Base-by-base conservation (phyloP, 2,329 filamentous ascomycete genomes). In the Monosporascus sp. region DNA sequence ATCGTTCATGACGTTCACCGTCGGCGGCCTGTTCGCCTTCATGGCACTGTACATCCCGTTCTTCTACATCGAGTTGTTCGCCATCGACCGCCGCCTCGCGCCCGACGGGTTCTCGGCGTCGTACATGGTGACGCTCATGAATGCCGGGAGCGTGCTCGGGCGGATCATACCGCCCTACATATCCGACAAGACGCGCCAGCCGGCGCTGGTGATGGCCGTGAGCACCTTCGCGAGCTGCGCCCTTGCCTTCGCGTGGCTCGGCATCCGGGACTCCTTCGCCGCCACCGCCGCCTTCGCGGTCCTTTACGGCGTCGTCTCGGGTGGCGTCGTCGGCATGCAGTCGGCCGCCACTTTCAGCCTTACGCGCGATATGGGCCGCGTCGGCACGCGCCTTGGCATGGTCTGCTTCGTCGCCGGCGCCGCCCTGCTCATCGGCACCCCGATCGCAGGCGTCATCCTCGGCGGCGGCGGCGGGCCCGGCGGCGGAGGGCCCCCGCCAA, bases 41-140 rank as follows among this genome's bases (percentile, higher is more conserved):
- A 62, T 78, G 58, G 72, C 71, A 37, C 64, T 79, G 22, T 80
- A 79, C 61, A 70, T 76, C 46, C 69, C 75, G 5, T 77, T 78
- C 64, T 79, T 75, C 61, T 78, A 76, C 64, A 70, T 77, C 58
- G 65, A 73, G 59, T 64, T 72, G 37, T 77, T 68, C 55, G 69
- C 68, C 35, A 71, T 73, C 47, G 69, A 69, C 49, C 74, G 73
- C 60, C 69, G 68, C 41, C 66, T 76, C 49, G 68, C 72, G 15
- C 56, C 60, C 26, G 40, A 54, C 7, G 57, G 58, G 37, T 68
- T 74, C 48, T 14, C 43, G 14, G 65, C 71, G 17, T 69, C 71
- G 20, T 76, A 77, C 62, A 66, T 76, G 15, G 69, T 79, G 37
- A 65, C 71, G 20, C 63, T 74, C 49, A 64, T 80, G 49, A 78